phyloP scores from a whole-genome alignment of 2,329 filamentous ascomycete genomes.

The Alternaria angustiovoidea region DNA sequence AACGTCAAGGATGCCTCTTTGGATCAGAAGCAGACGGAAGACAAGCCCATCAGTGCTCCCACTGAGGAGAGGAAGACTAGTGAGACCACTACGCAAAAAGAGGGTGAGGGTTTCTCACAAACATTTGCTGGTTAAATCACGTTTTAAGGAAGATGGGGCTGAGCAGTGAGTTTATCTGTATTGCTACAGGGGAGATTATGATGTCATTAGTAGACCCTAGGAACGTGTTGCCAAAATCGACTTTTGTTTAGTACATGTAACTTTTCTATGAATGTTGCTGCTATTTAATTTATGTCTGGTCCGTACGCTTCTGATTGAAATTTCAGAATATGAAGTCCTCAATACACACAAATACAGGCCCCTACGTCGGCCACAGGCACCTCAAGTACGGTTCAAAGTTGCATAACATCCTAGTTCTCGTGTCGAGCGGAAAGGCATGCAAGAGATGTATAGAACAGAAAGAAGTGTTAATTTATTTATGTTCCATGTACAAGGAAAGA shows the following conservation, averaged over 20 bases:
- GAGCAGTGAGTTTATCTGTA: background rate
- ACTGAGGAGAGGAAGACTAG: conserved; percentile 12
- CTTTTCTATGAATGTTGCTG: background rate
- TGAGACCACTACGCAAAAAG: conserved; percentile 9
- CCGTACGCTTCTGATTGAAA: background rate
- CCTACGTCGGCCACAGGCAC: background rate
- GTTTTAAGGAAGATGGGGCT: background rate
- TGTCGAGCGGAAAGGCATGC: background rate
- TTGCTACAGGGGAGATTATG: background rate
- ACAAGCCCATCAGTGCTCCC: background rate
- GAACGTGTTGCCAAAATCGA: background rate
- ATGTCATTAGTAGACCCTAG: background rate
- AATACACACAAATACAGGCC: background rate
- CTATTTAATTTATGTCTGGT: background rate
- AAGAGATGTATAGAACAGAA: background rate
- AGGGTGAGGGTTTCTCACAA: conserved; percentile 13
- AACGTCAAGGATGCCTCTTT: conserved; percentile 6
- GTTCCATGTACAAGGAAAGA: no score
- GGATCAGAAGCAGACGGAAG: conserved; percentile 16
- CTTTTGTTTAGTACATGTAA: background rate
- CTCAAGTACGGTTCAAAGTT: background rate
- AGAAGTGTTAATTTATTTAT: no score
- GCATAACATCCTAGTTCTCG: background rate
- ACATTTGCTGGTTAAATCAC: conserved; percentile 4
- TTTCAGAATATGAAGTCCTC: background rate